Percentiles rank a stretch among this genome's conserved stretches.
phyloP scores from a whole-genome alignment of 129 eudicot species.

The Lactuca saligna region DNA sequence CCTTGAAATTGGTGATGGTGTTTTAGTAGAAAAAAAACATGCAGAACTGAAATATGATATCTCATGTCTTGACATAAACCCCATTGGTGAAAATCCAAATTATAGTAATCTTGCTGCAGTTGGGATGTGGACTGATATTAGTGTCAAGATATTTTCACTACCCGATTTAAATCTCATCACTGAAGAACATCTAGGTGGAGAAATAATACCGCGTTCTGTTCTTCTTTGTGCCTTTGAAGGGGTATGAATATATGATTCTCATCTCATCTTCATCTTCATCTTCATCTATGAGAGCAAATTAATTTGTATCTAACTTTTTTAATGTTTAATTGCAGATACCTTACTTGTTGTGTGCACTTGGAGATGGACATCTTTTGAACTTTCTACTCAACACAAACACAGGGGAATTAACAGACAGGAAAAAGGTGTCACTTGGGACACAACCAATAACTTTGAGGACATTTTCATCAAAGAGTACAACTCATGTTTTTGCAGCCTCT shows the following conservation, averaged over 20 bases:
- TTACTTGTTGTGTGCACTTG: constrained; percentile 92
- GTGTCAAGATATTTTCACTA: constrained; percentile 82
- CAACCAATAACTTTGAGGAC: constrained; percentile 87
- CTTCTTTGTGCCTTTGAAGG: constrained; percentile 96
- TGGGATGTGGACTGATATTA: constrained; percentile 99
- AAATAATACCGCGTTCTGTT: constrained; percentile 95
- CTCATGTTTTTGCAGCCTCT: constrained; percentile 96
- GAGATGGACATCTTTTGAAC: constrained; percentile 95
- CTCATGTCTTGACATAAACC: constrained; percentile 93
- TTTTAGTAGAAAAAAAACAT: constrained; percentile 64
- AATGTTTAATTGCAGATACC: constrained; percentile 59
- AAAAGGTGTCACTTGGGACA: constrained; percentile 91
- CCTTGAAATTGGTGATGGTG: constrained; percentile 87
- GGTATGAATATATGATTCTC: constrained; percentile 39
- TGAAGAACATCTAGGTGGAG: constrained; percentile 92
- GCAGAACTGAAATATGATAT: constrained; percentile 77
- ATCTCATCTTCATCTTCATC: neutral
- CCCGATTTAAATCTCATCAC: constrained; percentile 79
- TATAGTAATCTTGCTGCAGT: constrained; percentile 87
- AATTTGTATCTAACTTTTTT: neutral
- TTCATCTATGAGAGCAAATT: neutral
- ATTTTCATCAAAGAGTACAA: constrained; percentile 80
- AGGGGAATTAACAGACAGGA: constrained; percentile 77
- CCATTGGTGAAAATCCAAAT: constrained; percentile 83
- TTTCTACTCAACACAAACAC: constrained; percentile 68